Conservation (phyloP, 202 grass and related monocot species). For the Schoenoplectus tabernaemontani region DNA sequence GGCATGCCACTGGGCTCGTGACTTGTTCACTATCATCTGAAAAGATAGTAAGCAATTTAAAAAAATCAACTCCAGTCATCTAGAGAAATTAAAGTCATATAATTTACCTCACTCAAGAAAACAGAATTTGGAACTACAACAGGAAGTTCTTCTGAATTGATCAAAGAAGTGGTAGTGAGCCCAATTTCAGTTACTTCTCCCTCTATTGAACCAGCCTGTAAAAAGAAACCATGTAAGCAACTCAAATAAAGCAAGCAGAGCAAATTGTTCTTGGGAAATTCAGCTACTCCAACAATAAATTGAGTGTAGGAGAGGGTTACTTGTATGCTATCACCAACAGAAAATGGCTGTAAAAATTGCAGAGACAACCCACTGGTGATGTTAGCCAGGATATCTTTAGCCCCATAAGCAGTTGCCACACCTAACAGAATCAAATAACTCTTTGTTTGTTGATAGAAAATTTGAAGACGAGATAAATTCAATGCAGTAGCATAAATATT, state of each 20-base stretch:
- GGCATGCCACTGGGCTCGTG: slow-evolving; percentile 56
- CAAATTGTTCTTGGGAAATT: slow-evolving; percentile 1
- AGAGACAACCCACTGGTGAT: slow-evolving; percentile 79
- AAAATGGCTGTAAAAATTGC: slow-evolving; percentile 75
- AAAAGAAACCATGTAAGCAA: not conserved
- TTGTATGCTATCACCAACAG: slow-evolving; percentile 80
- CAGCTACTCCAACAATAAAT: not conserved
- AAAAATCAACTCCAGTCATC: not conserved
- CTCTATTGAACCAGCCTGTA: slow-evolving; percentile 85
- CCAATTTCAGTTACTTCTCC: slow-evolving; percentile 75
- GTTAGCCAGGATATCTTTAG: slow-evolving; percentile 88
- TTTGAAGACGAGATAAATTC: not conserved
- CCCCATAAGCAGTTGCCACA: slow-evolving; percentile 91
- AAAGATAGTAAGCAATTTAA: slow-evolving; percentile 9
- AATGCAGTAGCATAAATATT: not conserved
- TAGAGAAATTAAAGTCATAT: not conserved
- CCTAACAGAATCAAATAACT: slow-evolving; percentile 29
- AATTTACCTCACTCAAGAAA: slow-evolving; percentile 84
- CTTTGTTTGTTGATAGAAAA: not conserved
- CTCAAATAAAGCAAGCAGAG: not conserved
- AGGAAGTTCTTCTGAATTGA: slow-evolving; percentile 77
- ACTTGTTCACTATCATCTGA: slow-evolving; percentile 92
- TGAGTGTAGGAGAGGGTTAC: slow-evolving; percentile 25
- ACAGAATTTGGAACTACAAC: slow-evolving; percentile 87
- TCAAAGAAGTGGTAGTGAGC: slow-evolving; percentile 71